These are phyloP conservation scores for Penicillium hordei DNA, from an alignment of 2,329 filamentous ascomycete genomes.

Conservation along the genomic window DNA sequence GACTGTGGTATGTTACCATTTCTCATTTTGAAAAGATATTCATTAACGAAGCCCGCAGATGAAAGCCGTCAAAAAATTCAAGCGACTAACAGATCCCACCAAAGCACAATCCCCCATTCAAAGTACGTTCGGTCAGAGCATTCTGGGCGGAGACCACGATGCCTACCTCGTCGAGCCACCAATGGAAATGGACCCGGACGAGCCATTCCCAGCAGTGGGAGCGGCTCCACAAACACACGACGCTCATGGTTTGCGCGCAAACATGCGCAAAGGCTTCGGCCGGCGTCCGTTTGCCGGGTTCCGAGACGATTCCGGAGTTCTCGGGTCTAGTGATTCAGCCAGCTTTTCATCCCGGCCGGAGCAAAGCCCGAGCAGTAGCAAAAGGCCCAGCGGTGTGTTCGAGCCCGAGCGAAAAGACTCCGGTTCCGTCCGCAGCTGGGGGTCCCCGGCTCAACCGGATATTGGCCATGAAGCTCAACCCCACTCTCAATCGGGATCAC, in stretches of 20 bases:
- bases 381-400: slow-evolving; percentile 16
- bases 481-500: slow-evolving; percentile 32
- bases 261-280: slow-evolving; percentile 53
- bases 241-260: slow-evolving; percentile 43
- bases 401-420: slow-evolving; percentile 29
- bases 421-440: slow-evolving; percentile 24
- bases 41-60: slow-evolving; percentile 54
- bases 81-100: slow-evolving; percentile 64
- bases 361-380: slow-evolving; percentile 16
- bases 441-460: slow-evolving; percentile 21
- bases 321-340: slow-evolving; percentile 16
- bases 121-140: slow-evolving; percentile 37
- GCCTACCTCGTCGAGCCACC: slow-evolving; percentile 60
- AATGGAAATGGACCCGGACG: slow-evolving; percentile 49
- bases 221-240: slow-evolving; percentile 18
- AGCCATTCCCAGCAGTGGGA: slow-evolving; percentile 30
- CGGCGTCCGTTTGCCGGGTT: slow-evolving; percentile 51
- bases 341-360: slow-evolving; percentile 17
- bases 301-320: slow-evolving; percentile 10
- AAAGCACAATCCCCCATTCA: slow-evolving; percentile 53
- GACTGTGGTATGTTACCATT: slow-evolving; percentile 60
- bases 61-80: slow-evolving; percentile 89
- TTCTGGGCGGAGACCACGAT: slow-evolving; percentile 56
- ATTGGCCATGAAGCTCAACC: slow-evolving; percentile 8
- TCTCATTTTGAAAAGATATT: background rate